Evolutionary conservation across 1,139 yeast species (phyloP).

Genomic region (Kodamaea ohmeri): DNA sequence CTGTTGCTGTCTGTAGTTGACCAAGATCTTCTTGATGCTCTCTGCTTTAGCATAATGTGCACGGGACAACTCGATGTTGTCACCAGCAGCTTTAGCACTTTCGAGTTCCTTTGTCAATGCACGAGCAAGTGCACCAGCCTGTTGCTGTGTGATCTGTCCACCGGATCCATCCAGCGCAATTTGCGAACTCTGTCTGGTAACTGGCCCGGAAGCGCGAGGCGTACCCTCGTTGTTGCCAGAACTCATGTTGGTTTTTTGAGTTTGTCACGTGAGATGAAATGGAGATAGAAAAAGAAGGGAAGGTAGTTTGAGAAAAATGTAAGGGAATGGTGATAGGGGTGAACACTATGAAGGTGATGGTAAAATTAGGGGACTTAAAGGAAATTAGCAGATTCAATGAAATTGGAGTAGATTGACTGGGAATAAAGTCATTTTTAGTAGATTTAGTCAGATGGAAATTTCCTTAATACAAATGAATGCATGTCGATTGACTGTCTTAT

Average conservation of each 20-base stretch:
- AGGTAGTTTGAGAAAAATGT: neutral
- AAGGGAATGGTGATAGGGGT: neutral
- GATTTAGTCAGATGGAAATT: too few relatives aligned
- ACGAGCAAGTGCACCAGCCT: slow-evolving; percentile 59
- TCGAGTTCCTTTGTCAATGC: slow-evolving; percentile 60
- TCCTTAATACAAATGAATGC: too few relatives aligned
- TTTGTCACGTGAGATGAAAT: neutral
- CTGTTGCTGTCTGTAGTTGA: slow-evolving; percentile 35
- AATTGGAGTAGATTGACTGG: too few relatives aligned
- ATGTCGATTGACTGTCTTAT: too few relatives aligned
- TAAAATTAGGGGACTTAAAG: too few relatives aligned
- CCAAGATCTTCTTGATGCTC: slow-evolving; percentile 51
- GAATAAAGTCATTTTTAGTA: too few relatives aligned
- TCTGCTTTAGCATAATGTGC: slow-evolving; percentile 68
- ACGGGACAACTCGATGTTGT: slow-evolving; percentile 63
- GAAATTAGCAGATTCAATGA: too few relatives aligned
- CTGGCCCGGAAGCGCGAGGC: neutral
- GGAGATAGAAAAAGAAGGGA: neutral
- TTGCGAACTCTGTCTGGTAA: slow-evolving; percentile 2
- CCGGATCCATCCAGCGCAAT: slow-evolving; percentile 4
- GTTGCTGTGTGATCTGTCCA: slow-evolving; percentile 25
- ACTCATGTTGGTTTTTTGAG: slow-evolving; percentile 1
- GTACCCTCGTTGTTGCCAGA: slow-evolving; percentile 2
- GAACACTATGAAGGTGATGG: too few relatives aligned
- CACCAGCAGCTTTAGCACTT: slow-evolving; percentile 51